phyloP scores from a whole-genome alignment of 106 monocot genomes.

The Hemerocallis citrina region DNA sequence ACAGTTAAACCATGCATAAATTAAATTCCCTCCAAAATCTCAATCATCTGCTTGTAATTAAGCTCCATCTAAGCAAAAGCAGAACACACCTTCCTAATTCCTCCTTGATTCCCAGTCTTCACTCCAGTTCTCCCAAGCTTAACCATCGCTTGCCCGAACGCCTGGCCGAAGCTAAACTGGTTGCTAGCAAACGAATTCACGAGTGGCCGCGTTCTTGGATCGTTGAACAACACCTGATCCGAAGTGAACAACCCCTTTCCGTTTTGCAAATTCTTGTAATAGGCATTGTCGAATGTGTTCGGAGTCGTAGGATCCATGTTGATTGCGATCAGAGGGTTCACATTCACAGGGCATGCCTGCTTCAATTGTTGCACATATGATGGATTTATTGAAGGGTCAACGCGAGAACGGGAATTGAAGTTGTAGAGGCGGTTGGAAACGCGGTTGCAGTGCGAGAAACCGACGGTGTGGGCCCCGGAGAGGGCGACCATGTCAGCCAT shows the following conservation, averaged over 20 bases:
- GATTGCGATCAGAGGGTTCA: slow-evolving; percentile 5
- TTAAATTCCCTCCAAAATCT: too few species aligned
- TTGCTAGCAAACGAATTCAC: slow-evolving; percentile 14
- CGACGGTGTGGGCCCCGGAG: slow-evolving; percentile 14
- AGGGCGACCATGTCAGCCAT: slow-evolving; percentile 17
- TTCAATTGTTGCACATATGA: slow-evolving; percentile 2
- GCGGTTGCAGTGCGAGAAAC: slow-evolving; percentile 17
- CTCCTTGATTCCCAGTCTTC: slow-evolving; percentile 26
- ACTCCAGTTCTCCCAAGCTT: slow-evolving; percentile 32
- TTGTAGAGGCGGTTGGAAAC: slow-evolving; percentile 12
- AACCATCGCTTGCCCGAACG: slow-evolving; percentile 27
- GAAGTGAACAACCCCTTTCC: slow-evolving; percentile 27
- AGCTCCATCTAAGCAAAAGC: too few species aligned
- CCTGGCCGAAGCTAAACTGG: slow-evolving; percentile 1
- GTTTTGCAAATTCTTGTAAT: slow-evolving; percentile 16
- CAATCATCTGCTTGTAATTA: too few species aligned
- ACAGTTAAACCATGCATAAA: too few species aligned
- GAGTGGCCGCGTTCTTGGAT: slow-evolving; percentile 4
- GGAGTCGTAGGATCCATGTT: slow-evolving; percentile 9
- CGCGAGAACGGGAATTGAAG: background rate
- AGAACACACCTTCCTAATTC: slow-evolving; percentile 25
- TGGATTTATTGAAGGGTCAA: slow-evolving; percentile 2
- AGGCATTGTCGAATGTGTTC: slow-evolving; percentile 25
- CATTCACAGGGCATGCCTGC: slow-evolving; percentile 5
- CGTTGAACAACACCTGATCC: slow-evolving; percentile 26